Percentiles rank a stretch among this genome's conserved stretches.
Conservation (phyloP, 352 stramenopile species). For the Globisporangium carolinianum region DNA sequence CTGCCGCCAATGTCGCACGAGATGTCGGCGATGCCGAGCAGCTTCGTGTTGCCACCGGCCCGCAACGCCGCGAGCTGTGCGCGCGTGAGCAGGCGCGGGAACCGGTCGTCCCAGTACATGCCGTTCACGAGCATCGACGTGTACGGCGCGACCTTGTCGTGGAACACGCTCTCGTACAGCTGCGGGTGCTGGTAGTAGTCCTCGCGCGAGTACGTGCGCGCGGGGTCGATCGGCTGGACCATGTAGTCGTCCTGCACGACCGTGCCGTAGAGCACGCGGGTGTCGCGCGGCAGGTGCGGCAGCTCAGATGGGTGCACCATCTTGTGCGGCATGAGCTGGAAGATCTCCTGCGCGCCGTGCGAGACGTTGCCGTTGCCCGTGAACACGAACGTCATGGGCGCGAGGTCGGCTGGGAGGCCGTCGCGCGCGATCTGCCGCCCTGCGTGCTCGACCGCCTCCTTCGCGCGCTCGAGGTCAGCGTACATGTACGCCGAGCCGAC, state of each 20-base stretch:
- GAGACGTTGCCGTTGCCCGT: conserved; percentile 94
- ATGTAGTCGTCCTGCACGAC: conserved; percentile 74
- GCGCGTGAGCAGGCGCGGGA: conserved; percentile 90
- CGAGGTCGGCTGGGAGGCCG: conserved; percentile 69
- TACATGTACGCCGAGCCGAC: conserved; percentile 94
- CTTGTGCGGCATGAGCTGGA: conserved; percentile 91
- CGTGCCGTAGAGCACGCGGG: conserved; percentile 67
- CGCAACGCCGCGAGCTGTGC: conserved; percentile 81
- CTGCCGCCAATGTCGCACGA: conserved; percentile 93
- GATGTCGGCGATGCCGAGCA: conserved; percentile 92
- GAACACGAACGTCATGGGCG: conserved; percentile 89
- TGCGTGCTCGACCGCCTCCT: conserved; percentile 73
- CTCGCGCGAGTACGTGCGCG: conserved; percentile 23
- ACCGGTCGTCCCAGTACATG: conserved; percentile 96
- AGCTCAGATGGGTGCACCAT: conserved; percentile 88
- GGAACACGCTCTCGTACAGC: conserved; percentile 89
- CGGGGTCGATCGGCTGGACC: conserved; percentile 39
- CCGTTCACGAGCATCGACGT: conserved; percentile 93
- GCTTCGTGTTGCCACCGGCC: conserved; percentile 59
- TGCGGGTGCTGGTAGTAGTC: conserved; percentile 91
- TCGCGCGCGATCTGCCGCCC: conserved; percentile 78
- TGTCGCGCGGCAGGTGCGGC: conserved; percentile 52
- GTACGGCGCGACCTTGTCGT: conserved; percentile 86
- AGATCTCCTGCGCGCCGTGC: conserved; percentile 92
- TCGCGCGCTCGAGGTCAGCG: conserved; percentile 83